Base-by-base conservation (phyloP, 192 early-diverging fungal genomes). In the Mortierella alpina region DNA sequence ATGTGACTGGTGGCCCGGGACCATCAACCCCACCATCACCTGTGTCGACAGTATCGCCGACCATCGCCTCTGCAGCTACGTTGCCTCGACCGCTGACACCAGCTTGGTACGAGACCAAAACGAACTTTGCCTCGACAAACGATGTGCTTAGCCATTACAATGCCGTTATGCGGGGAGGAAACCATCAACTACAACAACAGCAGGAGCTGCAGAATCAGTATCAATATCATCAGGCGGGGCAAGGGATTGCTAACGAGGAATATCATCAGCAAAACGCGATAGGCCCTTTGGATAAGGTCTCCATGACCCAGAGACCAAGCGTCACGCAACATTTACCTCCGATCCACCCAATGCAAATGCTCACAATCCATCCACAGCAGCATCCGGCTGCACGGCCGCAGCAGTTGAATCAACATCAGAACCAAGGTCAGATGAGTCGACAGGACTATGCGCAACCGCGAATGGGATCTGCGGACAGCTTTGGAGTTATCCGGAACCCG, bases 21-120 rank as follows among this genome's bases (percentile, higher is more conserved):
- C 62, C 51, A 3, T 48, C 57, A 4, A 51, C 63, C 8, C 51
- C 75, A 0, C 70, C 77, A 1, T 80, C 70, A 18, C 60, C 70
- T 8, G 60, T 60, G 23, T 80, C 77, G 1, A 80, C 70, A 3
- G 65, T 52, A 0, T 68, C 70, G 2, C 66, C 70, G 0, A 80
- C 77, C 0, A 72, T 72, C 12, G 42, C 53, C 4, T 63, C 77
- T 13, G n/a, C 60, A 0, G 57, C 77, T 0, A 80, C 77, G 0
- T 45, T 80, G 4, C 77, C 77, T 14, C 64, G 77, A 5, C 77
- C 77, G 3, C 63, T 80, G 57, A 80, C 69, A 4, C 70, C 77
- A 4, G 70, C 77, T 2, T 80, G 77, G 77, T 68, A 68, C 41
- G 77, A 80, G 49, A 63, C 70, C 56, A 80, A 80, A 55, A 80